These are phyloP conservation scores for Coriolopsis trogii DNA, from an alignment of 1,284 basidiomycete genomes.

Conservation along the genomic window DNA sequence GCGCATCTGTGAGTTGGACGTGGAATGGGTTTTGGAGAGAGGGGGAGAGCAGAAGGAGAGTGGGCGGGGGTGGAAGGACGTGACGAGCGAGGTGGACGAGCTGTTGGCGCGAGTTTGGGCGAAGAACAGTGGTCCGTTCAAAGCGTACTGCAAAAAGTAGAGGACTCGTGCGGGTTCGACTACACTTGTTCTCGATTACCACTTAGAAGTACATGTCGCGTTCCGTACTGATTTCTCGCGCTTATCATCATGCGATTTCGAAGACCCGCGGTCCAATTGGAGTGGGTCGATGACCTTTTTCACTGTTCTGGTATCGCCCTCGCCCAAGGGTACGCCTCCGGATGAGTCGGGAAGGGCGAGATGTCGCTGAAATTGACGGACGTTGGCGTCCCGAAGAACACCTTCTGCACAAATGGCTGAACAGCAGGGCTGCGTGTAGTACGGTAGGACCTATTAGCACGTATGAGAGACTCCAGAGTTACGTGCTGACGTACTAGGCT, in stretches of 20 bases:
- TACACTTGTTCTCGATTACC: no score
- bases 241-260: no score
- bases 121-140: not conserved
- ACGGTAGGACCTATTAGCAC: not conserved
- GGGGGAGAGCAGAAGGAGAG: not conserved
- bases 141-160: not conserved
- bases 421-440: conserved; percentile 5
- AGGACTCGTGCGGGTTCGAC: no score
- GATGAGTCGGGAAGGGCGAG: conserved; percentile 14
- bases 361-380: conserved; percentile 18
- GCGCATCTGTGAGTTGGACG: no score
- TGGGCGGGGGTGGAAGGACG: conserved; percentile 8
- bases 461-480: not conserved
- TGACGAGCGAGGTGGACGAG: conserved; percentile 4
- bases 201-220: no score
- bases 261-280: not conserved
- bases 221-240: no score
- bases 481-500: conserved; percentile 8
- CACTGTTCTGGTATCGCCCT: not conserved
- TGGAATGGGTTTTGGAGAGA: no score
- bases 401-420: conserved; percentile 14
- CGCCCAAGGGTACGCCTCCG: conserved; percentile 19
- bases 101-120: conserved; percentile 11
- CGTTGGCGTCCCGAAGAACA: conserved; percentile 15
- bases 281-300: no score